Evolutionary conservation across 139 green algal genomes (phyloP).

Genomic region (Volvox africanus): DNA sequence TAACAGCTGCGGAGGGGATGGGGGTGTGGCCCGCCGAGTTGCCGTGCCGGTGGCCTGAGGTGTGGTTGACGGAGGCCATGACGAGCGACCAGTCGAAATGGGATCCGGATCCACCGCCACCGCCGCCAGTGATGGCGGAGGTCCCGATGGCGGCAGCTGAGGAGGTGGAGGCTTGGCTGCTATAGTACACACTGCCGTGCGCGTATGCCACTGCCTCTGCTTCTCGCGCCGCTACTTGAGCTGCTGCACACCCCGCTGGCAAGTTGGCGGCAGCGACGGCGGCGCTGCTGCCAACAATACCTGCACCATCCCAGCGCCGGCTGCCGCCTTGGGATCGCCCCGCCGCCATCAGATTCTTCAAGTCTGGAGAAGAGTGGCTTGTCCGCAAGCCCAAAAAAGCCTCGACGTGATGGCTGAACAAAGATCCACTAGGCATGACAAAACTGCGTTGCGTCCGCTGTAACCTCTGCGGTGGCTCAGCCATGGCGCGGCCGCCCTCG

Average conservation of each 20-base stretch:
- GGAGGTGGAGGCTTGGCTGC: neutral
- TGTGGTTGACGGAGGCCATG: constrained; percentile 8
- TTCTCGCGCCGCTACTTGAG: neutral
- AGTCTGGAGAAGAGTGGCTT: constrained; percentile 12
- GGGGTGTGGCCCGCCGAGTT: constrained; percentile 34
- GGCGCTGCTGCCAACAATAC: neutral
- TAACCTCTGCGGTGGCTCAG: neutral
- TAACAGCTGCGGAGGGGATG: constrained; percentile 4
- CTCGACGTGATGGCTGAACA: neutral
- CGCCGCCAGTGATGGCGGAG: neutral
- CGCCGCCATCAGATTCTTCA: neutral
- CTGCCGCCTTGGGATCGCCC: neutral
- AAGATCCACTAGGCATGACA: neutral
- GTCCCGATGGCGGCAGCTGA: neutral
- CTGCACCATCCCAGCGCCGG: neutral
- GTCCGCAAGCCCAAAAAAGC: neutral
- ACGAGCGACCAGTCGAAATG: constrained; percentile 34
- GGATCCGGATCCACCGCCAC: neutral
- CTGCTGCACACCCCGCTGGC: neutral
- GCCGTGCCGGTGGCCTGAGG: neutral
- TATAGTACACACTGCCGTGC: neutral
- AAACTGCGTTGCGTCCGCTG: neutral
- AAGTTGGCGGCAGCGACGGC: neutral
- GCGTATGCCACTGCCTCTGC: constrained; percentile 5
- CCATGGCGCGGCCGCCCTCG: neutral